Evolutionary conservation across 23 red algal species (phyloP).

Genomic region (Gracilaria caudata): DNA sequence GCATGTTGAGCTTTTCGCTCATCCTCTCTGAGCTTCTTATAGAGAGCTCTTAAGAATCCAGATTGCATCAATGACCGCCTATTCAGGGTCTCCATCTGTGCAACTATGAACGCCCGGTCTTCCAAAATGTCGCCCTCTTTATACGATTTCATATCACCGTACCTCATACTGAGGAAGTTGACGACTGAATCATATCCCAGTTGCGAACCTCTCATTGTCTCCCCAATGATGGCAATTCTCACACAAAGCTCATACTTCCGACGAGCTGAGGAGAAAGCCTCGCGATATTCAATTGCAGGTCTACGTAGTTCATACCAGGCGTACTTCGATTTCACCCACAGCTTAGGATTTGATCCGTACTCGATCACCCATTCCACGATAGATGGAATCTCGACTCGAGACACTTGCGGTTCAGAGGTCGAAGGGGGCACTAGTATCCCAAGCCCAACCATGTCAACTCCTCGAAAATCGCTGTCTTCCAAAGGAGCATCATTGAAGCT

Average conservation of each 20-base stretch:
- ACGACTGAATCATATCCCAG: constrained; percentile 22
- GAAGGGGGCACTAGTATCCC: constrained; percentile 57
- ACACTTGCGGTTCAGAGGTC: constrained; percentile 4
- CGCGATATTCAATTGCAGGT: constrained; percentile 48
- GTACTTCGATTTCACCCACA: constrained; percentile 58
- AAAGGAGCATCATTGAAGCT: constrained; percentile 57
- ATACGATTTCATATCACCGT: constrained; percentile 49
- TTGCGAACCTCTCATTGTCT: constrained; percentile 30
- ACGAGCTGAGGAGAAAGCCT: constrained; percentile 38
- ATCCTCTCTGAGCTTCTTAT: constrained; percentile 41
- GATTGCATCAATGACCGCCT: constrained; percentile 40
- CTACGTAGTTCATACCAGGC: constrained; percentile 65
- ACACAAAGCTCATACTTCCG: constrained; percentile 70
- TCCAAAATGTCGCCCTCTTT: constrained; percentile 45
- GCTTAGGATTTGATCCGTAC: constrained; percentile 45
- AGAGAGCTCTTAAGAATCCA: constrained; percentile 40
- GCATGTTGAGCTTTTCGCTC: constrained; percentile 10
- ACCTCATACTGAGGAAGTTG: constrained; percentile 40
- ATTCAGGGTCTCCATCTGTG: constrained; percentile 51
- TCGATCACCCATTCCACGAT: constrained; percentile 69
- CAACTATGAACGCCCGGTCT: constrained; percentile 44
- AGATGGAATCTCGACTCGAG: constrained; percentile 36
- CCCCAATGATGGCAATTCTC: constrained; percentile 54
- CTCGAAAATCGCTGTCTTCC: constrained; percentile 24
- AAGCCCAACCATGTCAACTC: constrained; percentile 31